phyloP scores from a whole-genome alignment of 2,329 filamentous ascomycete genomes.

The Sphaerostilbella broomeana region DNA sequence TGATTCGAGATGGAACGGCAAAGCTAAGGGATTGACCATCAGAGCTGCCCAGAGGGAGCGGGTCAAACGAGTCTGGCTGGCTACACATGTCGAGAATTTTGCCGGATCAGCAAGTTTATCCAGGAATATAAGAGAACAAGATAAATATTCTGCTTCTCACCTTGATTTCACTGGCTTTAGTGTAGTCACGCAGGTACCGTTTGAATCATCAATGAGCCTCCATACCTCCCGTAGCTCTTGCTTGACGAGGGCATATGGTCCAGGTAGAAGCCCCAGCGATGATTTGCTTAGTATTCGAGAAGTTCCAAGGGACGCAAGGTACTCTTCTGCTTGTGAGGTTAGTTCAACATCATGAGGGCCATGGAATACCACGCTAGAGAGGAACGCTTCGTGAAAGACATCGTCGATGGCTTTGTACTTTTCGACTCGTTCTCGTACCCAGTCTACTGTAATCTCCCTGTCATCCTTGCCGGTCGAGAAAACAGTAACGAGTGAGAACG shows the following conservation, averaged over 20 bases:
- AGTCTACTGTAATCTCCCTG: no score
- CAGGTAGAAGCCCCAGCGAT: neutral
- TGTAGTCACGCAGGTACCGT: neutral
- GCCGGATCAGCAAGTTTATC: no score
- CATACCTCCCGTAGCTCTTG: slow-evolving; percentile 1
- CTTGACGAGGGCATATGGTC: neutral
- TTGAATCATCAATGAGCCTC: neutral
- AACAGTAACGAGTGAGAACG: no score
- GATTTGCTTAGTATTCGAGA: no score
- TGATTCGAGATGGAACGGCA: neutral
- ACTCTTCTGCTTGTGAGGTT: neutral
- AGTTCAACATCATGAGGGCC: neutral
- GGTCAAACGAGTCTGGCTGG: neutral
- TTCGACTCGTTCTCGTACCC: no score
- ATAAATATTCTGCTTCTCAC: no score
- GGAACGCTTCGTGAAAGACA: neutral
- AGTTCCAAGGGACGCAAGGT: no score
- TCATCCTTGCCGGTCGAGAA: no score
- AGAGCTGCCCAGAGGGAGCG: neutral
- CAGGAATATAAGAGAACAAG: no score
- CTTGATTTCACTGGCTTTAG: neutral
- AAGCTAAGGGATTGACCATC: neutral
- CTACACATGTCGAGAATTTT: neutral
- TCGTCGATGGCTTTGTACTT: no score
- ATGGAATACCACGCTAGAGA: neutral